These are phyloP conservation scores for Pythium rishiriense DNA, from an alignment of 352 stramenopile genomes.

Conservation along the genomic window DNA sequence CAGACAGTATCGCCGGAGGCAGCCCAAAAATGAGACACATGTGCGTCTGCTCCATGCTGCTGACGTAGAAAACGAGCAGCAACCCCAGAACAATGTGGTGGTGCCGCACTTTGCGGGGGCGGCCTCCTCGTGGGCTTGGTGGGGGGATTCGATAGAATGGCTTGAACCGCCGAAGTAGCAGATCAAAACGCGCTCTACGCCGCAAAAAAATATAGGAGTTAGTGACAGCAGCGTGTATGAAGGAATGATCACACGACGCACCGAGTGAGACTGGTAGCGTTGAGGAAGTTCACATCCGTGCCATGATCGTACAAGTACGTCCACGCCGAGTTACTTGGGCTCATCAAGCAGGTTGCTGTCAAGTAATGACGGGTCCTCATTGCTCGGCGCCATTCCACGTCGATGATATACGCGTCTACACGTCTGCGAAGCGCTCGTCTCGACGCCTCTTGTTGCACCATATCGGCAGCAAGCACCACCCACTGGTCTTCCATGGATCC, in stretches of 20 bases:
- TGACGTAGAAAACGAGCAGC: slow-evolving; percentile 21
- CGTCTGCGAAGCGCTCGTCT: too few relatives aligned
- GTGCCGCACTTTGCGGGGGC: slow-evolving; percentile 12
- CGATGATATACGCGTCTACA: too few relatives aligned
- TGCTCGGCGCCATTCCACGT: too few relatives aligned
- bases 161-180: neutral
- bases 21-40: slow-evolving; percentile 20
- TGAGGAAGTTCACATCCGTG: slow-evolving; percentile 2
- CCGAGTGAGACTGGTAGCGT: slow-evolving; percentile 6
- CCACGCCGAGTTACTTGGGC: too few relatives aligned
- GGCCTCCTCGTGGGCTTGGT: neutral
- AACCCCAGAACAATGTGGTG: slow-evolving; percentile 20
- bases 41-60: slow-evolving; percentile 5
- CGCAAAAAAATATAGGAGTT: too few relatives aligned
- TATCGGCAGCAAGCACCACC: too few relatives aligned
- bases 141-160: neutral
- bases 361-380: too few relatives aligned
- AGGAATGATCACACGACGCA: neutral
- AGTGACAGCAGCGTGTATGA: too few relatives aligned
- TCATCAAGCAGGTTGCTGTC: too few relatives aligned
- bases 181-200: neutral
- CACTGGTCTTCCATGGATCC: too few relatives aligned
- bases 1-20: slow-evolving; percentile 2
- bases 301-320: neutral
- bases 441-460: too few relatives aligned